Percentiles rank a stretch among this genome's conserved stretches.
Conservation (phyloP, 1,139 yeast species). For the Casaregolazyma lundiana region DNA sequence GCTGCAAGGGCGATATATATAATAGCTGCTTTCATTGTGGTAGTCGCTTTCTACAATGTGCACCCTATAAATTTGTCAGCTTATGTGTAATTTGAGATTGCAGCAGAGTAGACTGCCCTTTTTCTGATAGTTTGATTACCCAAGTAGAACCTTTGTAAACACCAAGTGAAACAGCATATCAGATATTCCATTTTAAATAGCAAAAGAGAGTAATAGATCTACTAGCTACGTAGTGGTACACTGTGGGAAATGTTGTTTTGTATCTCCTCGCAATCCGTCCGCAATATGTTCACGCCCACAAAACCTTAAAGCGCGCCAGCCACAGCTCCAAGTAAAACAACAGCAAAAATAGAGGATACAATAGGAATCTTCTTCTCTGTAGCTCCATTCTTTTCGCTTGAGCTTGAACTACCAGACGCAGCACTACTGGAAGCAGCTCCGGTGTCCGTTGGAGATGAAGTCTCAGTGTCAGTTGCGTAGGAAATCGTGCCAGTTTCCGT, state of each 20-base stretch:
- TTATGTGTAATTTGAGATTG: neutral
- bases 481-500: slow-evolving; percentile 2
- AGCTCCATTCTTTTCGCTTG: neutral
- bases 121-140: neutral
- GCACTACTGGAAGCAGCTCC: neutral
- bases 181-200: neutral
- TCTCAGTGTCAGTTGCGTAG: neutral
- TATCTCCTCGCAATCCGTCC: no score
- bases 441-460: slow-evolving; percentile 2
- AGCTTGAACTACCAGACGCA: neutral
- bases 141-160: no score
- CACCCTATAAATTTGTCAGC: neutral
- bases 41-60: no score
- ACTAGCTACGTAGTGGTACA: neutral
- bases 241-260: neutral
- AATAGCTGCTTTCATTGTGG: neutral
- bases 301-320: neutral
- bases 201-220: neutral
- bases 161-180: no score
- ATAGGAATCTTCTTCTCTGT: neutral
- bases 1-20: neutral
- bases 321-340: neutral
- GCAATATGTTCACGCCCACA: no score
- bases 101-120: neutral
- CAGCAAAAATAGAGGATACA: neutral